Base-by-base conservation (phyloP, 1,139 yeast species). In the Debaryomyces singareniensis region DNA sequence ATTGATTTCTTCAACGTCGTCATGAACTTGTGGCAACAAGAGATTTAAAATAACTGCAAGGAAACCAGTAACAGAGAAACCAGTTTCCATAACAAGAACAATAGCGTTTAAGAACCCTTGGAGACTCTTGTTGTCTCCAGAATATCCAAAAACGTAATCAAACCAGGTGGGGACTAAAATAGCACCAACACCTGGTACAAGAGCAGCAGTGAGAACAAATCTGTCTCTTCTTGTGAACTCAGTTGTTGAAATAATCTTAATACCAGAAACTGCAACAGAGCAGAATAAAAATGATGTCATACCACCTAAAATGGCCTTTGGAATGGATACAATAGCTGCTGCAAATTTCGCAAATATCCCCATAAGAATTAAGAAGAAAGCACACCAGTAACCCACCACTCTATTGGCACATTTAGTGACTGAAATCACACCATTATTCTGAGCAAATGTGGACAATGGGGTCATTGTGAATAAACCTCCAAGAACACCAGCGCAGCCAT, bases 401-500 rank as follows among this genome's bases (percentile, higher is more conserved):
- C 93, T 72, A 47, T 81, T 78, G 32, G 95, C 96, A 61, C 95
- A 85, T 52, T 84, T 85, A 30, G 96, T 86, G 49, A 86, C 70
- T 24, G 94, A 79, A 43, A 87, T 85, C 38, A 86, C 95, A 62
- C 96, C 96, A 53, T 87, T 87, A 59, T 86, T 87, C 57, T 87
- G 96, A n/a, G 96, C 95, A 62, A 86, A 86, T 0, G 91, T 81
- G n/a, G 91, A 78, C 75, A 85, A 69, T 35, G 95, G 95, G 27
- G 94, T 81, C 36, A 82, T 65, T n/a, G 87, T 80, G 67, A 74
- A 67, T 33, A 86, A 66, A 13, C 87, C 87, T 5, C 93, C 80
- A 5, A 85, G 43, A 20, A 81, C 45, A 36, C 94, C 91, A 49
- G 73, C 78, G 39, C 78, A 42, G 34, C 84, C 82, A 53, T 86